A percentile compares a stretch with the other conserved stretches of the same genome.
phyloP scores from a whole-genome alignment of 2,329 filamentous ascomycete species.

The Trichoderma pleuroti region DNA sequence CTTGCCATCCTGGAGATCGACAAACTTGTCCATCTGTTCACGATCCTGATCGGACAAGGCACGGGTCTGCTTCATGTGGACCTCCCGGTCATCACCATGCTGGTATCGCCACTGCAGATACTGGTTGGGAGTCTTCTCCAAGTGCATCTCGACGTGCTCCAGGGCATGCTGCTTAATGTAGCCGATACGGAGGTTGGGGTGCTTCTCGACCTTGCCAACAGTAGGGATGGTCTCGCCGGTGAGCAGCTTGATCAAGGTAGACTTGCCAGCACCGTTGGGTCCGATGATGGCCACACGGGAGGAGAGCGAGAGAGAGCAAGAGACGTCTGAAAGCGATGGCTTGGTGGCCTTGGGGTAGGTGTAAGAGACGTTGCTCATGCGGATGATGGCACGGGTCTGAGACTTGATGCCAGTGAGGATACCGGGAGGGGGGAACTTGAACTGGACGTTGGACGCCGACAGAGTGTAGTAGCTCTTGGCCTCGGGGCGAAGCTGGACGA shows the following conservation, averaged over 20 bases:
- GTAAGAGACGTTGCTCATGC: constrained; percentile 88
- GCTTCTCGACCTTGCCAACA: constrained; percentile 87
- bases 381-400: constrained; percentile 85
- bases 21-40: constrained; percentile 83
- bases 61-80: constrained; percentile 96
- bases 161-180: constrained; percentile 99
- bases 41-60: constrained; percentile 80
- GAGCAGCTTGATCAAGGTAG: constrained; percentile 93
- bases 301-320: constrained; percentile 82
- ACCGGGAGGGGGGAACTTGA: constrained; percentile 96
- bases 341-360: constrained; percentile 89
- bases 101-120: constrained; percentile 98
- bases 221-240: constrained; percentile 88
- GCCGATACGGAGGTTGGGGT: constrained; percentile 95
- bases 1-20: constrained; percentile 81
- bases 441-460: constrained; percentile 81
- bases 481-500: constrained; percentile 87
- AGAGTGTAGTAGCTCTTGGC: constrained; percentile 98
- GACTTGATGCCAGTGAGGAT: constrained; percentile 96
- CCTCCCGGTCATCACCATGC: constrained; percentile 94
- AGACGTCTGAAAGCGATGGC: constrained; percentile 81
- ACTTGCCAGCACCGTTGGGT: constrained; percentile 96
- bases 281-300: constrained; percentile 96
- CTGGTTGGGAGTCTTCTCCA: constrained; percentile 98
- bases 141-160: constrained; percentile 98